Percentiles rank a stretch among this genome's conserved stretches.
phyloP scores from a whole-genome alignment of 331 rosid species.

The Phaseolus coccineus region DNA sequence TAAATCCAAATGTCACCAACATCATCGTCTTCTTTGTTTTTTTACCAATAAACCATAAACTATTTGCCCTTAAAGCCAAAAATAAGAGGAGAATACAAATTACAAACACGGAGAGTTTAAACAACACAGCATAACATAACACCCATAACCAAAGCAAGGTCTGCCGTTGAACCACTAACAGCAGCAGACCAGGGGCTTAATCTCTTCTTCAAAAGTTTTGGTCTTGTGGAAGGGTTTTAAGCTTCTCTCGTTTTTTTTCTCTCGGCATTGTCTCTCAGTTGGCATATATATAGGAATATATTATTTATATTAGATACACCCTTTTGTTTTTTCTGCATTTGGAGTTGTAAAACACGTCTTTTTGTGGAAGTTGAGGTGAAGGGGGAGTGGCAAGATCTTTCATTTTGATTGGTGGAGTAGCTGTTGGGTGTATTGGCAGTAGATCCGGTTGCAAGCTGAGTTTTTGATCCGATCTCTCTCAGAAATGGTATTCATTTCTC shows the following conservation, averaged over 20 bases:
- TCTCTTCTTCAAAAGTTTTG: constrained; percentile 52
- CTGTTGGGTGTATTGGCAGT: constrained; percentile 48
- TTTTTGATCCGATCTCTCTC: constrained; percentile 61
- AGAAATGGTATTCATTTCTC: constrained; percentile 60
- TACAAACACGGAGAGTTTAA: background rate
- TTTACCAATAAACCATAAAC: constrained; percentile 18
- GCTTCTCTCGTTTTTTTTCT: constrained; percentile 50
- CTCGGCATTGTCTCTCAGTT: constrained; percentile 7
- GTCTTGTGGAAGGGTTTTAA: constrained; percentile 61
- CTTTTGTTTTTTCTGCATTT: constrained; percentile 39
- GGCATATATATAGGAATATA: background rate
- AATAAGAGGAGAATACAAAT: background rate
- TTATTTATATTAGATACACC: constrained; percentile 2
- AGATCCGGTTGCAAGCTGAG: constrained; percentile 65
- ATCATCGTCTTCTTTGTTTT: background rate
- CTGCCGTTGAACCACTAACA: constrained; percentile 27
- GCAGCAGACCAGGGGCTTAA: constrained; percentile 48
- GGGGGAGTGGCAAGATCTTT: constrained; percentile 48
- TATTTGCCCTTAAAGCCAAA: constrained; percentile 21
- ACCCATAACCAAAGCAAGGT: constrained; percentile 32
- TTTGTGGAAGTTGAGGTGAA: constrained; percentile 40
- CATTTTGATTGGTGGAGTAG: constrained; percentile 44
- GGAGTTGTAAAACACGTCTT: constrained; percentile 24
- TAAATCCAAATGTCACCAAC: constrained; percentile 3
- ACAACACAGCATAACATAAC: background rate